Base-by-base conservation (phyloP, 2,329 filamentous ascomycete genomes). In the Fusarium concolor region DNA sequence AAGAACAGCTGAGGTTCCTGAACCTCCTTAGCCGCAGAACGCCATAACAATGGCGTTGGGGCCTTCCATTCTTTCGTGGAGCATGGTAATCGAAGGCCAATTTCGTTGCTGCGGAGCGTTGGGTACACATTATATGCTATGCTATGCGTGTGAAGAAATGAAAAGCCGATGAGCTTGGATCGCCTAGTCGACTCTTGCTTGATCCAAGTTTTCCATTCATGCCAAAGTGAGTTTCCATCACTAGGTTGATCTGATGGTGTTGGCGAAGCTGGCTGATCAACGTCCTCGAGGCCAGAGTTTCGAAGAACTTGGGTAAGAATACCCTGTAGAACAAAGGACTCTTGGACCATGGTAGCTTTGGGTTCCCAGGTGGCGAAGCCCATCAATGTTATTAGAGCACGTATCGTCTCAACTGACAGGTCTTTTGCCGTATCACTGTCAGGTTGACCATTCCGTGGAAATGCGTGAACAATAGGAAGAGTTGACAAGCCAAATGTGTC, bases 101-200 rank as follows among this genome's bases (percentile, higher is more conserved):
- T 67, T 59, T 80, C 79, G 42, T 78, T 80, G 29, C 75, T 80
- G 2, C 77, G 74, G 8, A 80, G 65, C 0, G 76, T 74, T 1
- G 79, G 79, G 29, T 79, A 79, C 4, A 78, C 72, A 22, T 80
- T 77, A 59, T 80, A 80, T 3, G 79, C 79, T 10, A 80, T 75
- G 49, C 76, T 79, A 56, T 80, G 78, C 0, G 75, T 79, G 45
- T 80, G 78, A 6, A 79, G 69, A 50, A 80, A 80, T 0, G 77
- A 77, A 31, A 80, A 80, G 0, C 78, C 76, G 5, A 79, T 79
- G 4, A 80, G 71, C 43, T 80, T 80, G 0, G 79, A 70, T 8
- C 79, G 71, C 3, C 79, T 73, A 4, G 57, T 33, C 1, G 78
- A 79, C 50, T 80, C 79, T 26, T 75, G 69, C 4, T 57, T 68